phyloP scores from a whole-genome alignment of 2,329 filamentous ascomycete species.

The Phialophora chinensis region DNA sequence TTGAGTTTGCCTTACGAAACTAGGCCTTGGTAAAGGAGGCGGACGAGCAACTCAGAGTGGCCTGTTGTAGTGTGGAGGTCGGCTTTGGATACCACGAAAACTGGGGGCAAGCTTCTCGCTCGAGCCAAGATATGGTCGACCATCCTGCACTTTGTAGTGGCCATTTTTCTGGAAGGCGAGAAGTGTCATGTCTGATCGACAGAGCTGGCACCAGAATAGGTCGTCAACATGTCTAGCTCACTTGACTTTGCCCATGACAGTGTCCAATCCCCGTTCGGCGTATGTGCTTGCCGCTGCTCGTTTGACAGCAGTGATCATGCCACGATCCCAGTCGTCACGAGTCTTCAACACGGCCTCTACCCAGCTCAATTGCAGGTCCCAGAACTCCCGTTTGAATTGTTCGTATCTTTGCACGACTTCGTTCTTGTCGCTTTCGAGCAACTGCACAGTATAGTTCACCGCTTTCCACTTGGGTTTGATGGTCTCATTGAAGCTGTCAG shows the following conservation, averaged over 20 bases:
- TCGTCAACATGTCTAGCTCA: conserved; percentile 45
- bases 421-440: conserved; percentile 76
- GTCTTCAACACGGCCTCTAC: conserved; percentile 87
- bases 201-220: conserved; percentile 40
- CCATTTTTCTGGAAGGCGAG: background rate
- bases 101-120: background rate
- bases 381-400: conserved; percentile 82
- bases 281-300: conserved; percentile 83
- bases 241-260: conserved; percentile 93
- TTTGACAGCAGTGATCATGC: conserved; percentile 88
- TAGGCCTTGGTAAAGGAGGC: background rate
- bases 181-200: background rate
- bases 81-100: background rate
- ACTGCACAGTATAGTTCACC: conserved; percentile 78
- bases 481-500: conserved; percentile 70
- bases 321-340: conserved; percentile 91
- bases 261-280: conserved; percentile 80
- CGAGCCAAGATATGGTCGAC: background rate
- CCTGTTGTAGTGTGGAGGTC: background rate
- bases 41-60: background rate
- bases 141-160: background rate
- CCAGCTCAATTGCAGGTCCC: conserved; percentile 94
- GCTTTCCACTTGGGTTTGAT: conserved; percentile 94
- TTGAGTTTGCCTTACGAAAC: background rate
- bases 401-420: conserved; percentile 78